Evolutionary conservation across 441 rosid species (phyloP).

Genomic region (Dalechampia spathulata): DNA sequence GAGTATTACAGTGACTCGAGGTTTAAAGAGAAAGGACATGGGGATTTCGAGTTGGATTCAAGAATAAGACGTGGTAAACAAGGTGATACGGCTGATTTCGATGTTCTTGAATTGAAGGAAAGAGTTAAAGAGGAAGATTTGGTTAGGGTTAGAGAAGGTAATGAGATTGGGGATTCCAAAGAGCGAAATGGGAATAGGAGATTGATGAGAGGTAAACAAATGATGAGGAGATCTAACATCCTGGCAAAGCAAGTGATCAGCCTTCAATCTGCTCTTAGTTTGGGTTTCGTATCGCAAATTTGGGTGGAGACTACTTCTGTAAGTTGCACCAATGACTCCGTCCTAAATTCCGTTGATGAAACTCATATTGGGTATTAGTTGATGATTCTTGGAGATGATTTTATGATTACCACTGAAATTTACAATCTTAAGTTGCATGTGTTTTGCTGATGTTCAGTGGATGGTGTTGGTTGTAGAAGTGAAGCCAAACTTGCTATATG

Average conservation of each 20-base stretch:
- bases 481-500: conserved; percentile 73
- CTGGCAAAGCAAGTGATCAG: conserved; percentile 83
- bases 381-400: background rate
- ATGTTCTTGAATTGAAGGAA: conserved; percentile 19
- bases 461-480: conserved; percentile 60
- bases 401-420: background rate
- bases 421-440: background rate
- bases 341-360: no score
- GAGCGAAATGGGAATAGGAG: background rate
- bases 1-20: conserved; percentile 24
- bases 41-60: conserved; percentile 19
- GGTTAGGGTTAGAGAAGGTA: conserved; percentile 16
- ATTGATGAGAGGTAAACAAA: conserved; percentile 33
- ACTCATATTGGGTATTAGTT: background rate
- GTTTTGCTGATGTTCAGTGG: conserved; percentile 43
- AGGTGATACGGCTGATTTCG: conserved; percentile 12
- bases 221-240: conserved; percentile 52
- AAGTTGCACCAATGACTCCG: conserved; percentile 15
- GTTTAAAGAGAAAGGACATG: conserved; percentile 24
- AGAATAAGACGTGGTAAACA: conserved; percentile 3
- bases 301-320: conserved; percentile 75
- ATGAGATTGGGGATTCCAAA: background rate
- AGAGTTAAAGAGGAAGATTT: conserved; percentile 20
- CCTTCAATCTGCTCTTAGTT: conserved; percentile 58
- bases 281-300: conserved; percentile 76